Conservation (phyloP, 2,329 filamentous ascomycete species). For the Cryphonectria japonica region DNA sequence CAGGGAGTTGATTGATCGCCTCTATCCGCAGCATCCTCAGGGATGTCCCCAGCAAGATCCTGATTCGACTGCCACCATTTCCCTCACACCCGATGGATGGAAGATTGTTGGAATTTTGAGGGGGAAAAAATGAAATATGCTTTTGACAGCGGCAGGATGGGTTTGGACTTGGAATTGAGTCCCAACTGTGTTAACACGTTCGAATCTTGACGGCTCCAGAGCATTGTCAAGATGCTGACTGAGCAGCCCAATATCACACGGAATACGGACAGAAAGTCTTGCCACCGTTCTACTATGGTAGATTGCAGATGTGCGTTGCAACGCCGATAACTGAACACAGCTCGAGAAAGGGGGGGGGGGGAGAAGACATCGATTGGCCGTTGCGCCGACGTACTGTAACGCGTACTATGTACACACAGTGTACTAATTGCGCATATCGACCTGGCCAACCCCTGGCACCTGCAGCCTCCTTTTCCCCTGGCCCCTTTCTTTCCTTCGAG, state of each 20-base stretch:
- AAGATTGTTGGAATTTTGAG: not conserved
- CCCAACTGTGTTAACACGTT: not conserved
- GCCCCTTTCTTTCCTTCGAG: conserved; percentile 25
- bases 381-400: not conserved
- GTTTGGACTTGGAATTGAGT: not conserved
- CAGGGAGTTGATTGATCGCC: conserved; percentile 11
- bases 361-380: not conserved
- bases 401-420: not conserved
- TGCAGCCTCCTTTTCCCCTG: conserved; percentile 32
- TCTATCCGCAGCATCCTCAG: conserved; percentile 5
- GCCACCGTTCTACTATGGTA: not conserved
- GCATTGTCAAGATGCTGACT: not conserved
- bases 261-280: not conserved
- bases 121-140: not conserved
- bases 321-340: not conserved
- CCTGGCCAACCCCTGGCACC: conserved; percentile 27
- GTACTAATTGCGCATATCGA: not conserved
- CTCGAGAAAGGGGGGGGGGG: not conserved
- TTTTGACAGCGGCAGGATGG: not conserved
- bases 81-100: not conserved
- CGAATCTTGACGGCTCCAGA: not conserved
- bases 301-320: not conserved
- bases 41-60: conserved; percentile 3
- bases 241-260: not conserved
- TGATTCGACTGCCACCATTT: not conserved